Evolutionary conservation across 164 flowering plant genomes (phyloP), one percentile per base, ranked within the genome.

Genomic region (Magnolia changhungtana): DNA sequence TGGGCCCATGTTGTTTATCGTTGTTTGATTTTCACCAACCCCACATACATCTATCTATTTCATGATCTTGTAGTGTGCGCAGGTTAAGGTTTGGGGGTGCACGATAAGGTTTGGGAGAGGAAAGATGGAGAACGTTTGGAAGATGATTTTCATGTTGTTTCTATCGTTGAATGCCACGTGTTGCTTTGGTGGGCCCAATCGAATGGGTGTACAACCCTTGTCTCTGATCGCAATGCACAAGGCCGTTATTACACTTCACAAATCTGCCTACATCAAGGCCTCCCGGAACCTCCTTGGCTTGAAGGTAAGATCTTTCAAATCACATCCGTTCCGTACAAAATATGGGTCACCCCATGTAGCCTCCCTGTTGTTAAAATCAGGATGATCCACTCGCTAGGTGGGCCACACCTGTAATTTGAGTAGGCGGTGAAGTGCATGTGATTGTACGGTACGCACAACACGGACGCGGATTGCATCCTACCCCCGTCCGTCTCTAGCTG

Each of bases 171-270:
- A 55, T 55, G 18, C 18, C 61, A 16, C 61, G 16, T 55, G 16
- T 16, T 55, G 61, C 11, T 55, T 16, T 10, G 13, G 61, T 3
- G 3, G 13, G 13, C 1, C 7, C 16, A 55, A 55, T 31, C 71
- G n/a, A 9, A 27, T 31, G 29, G 71, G 72, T 19, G 49, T 50
- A 49, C 72, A 70, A 8, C 72, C 72, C 10, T 70, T 70, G 21
- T 70, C 72, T 70, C 37, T 29, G 23, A 70, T 70, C 49, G 72
- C 72, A 49, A 70, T 70, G 27, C 59, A 21, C 27, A 70, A 70
- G 27, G 72, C 72, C 7, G 58, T 49, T 1, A 18, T 49, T 13
- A n/a, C 24, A 49, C 27, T 49, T 37, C 55, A 70, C 27, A 0
- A 20, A 10, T 19, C 21, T 11, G 72, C 72, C 3, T 49, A 8